phyloP scores from a whole-genome alignment of 306 rosid species.

The Nissolia schottii region DNA sequence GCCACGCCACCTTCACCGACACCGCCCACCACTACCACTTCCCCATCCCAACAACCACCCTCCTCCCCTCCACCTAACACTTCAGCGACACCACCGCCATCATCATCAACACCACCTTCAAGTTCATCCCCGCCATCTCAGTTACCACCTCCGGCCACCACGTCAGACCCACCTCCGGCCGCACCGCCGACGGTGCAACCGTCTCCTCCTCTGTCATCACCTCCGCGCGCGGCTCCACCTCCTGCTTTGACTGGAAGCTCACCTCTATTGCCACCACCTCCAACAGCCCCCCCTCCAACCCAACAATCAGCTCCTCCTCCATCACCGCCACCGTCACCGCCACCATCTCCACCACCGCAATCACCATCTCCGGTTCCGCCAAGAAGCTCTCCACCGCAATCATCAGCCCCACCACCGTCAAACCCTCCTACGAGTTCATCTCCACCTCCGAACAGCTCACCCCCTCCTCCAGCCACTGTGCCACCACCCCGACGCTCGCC shows the following conservation, averaged over 20 bases:
- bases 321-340: constrained; percentile 8
- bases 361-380: constrained; percentile 27
- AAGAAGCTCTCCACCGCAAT: constrained; percentile 12
- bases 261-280: constrained; percentile 23
- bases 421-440: constrained; percentile 30
- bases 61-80: background rate
- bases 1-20: constrained; percentile 33
- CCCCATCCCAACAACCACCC: background rate
- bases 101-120: constrained; percentile 7
- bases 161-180: constrained; percentile 27
- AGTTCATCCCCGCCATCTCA: constrained; percentile 29
- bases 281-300: constrained; percentile 11
- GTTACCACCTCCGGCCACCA: constrained; percentile 37
- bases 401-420: constrained; percentile 37
- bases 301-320: constrained; percentile 6
- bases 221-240: constrained; percentile 31
- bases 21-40: constrained; percentile 11
- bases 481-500: constrained; percentile 20
- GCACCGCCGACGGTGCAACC: constrained; percentile 23
- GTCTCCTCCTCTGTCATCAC: constrained; percentile 22
- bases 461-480: constrained; percentile 28
- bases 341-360: too few species aligned
- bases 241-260: constrained; percentile 17
- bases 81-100: constrained; percentile 28
- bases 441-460: constrained; percentile 36